A percentile compares a stretch with the other conserved stretches of the same genome.
These are phyloP conservation scores for Neoscytalidium dimidiatum DNA, from an alignment of 2,329 filamentous ascomycete species.

Conservation along the genomic window DNA sequence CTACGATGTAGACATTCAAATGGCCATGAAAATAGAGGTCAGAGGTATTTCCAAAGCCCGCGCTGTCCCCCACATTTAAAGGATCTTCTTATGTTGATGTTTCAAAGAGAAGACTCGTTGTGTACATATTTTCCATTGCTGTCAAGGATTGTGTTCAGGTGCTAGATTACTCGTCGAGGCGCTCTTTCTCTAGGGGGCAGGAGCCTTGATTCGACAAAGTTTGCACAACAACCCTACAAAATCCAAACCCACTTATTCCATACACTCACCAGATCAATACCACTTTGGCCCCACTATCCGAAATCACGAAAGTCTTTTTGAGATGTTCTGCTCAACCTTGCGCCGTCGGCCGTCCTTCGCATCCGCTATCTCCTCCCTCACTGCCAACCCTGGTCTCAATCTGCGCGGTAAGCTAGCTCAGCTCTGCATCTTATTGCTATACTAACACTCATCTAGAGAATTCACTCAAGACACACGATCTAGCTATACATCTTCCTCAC, in stretches of 20 bases:
- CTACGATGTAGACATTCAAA: neutral
- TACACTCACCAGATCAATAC: neutral
- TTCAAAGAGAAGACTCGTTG: too few relatives aligned
- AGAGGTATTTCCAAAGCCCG: neutral
- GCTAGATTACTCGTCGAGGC: neutral
- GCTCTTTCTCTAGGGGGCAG: neutral
- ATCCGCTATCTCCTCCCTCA: slow-evolving; percentile 37
- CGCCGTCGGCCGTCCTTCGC: slow-evolving; percentile 41
- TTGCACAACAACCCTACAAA: neutral
- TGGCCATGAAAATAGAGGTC: neutral
- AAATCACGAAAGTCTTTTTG: neutral
- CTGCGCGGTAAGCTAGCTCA: slow-evolving; percentile 32
- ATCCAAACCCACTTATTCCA: neutral
- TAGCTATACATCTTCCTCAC: slow-evolving; percentile 13
- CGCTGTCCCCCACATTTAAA: too few relatives aligned
- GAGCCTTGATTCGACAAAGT: neutral
- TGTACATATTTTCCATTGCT: too few relatives aligned
- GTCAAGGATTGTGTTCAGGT: too few relatives aligned
- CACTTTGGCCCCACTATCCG: too few relatives aligned
- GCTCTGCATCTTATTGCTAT: neutral
- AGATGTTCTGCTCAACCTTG: slow-evolving; percentile 46
- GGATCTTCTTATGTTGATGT: too few relatives aligned
- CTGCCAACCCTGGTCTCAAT: slow-evolving; percentile 23
- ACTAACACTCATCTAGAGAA: neutral
- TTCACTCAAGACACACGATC: slow-evolving; percentile 13